Percentiles rank a stretch among this genome's conserved stretches.
Conservation (phyloP, 139 green algal species). For the Chlamydomonas sp. region DNA sequence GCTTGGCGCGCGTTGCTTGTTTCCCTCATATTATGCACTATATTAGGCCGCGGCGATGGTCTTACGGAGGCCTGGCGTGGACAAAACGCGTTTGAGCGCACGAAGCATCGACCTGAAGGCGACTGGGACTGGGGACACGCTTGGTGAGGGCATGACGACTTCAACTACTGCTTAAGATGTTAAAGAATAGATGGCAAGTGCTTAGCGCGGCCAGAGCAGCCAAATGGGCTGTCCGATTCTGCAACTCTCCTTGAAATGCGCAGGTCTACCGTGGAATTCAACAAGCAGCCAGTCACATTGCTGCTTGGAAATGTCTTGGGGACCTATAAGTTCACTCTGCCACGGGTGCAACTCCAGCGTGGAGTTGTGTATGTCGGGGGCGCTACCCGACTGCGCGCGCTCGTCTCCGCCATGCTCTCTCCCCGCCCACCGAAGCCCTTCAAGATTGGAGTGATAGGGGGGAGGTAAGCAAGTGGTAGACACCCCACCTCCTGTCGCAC, state of each 20-base stretch:
- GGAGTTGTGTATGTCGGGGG: neutral
- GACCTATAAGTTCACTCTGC: constrained; percentile 16
- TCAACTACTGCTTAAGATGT: neutral
- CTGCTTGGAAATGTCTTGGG: neutral
- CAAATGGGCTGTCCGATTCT: too few species aligned
- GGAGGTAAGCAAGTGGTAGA: neutral
- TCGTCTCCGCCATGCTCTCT: neutral
- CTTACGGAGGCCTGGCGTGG: too few species aligned
- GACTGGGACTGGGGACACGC: constrained; percentile 22
- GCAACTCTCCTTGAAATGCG: neutral
- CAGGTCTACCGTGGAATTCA: neutral
- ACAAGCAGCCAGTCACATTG: constrained; percentile 12
- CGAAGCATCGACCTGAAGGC: too few species aligned
- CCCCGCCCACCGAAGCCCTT: neutral
- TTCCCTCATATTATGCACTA: too few species aligned
- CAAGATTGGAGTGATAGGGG: constrained; percentile 25
- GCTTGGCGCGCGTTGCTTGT: too few species aligned
- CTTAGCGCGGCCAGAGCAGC: too few species aligned
- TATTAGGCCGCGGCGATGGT: too few species aligned
- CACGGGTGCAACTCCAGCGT: neutral
- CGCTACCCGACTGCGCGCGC: neutral
- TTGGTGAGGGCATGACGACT: constrained; percentile 4
- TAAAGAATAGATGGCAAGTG: neutral
- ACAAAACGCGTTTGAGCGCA: too few species aligned
- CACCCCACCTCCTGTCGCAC: too few species aligned